Evolutionary conservation across 2,329 filamentous ascomycete genomes (phyloP).

Genomic region (Aureobasidium sp.): DNA sequence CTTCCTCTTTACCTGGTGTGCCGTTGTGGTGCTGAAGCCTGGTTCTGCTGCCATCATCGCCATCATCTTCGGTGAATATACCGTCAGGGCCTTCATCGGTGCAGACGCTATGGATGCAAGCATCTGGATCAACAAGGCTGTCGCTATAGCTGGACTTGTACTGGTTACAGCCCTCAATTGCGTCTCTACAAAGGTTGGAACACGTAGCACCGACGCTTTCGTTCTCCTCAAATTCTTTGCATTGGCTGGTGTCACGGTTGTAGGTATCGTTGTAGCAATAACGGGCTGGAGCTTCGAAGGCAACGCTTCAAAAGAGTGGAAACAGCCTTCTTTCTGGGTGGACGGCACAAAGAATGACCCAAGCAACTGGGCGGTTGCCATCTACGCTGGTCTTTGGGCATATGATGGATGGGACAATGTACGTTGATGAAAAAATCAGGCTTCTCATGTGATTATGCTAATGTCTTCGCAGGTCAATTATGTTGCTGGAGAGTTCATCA

Average conservation of each 20-base stretch:
- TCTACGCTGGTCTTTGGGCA: slow-evolving; percentile 95
- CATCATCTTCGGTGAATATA: slow-evolving; percentile 96
- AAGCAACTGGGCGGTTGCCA: slow-evolving; percentile 82
- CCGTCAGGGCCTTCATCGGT: slow-evolving; percentile 80
- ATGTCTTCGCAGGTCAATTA: slow-evolving; percentile 68
- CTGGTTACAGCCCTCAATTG: slow-evolving; percentile 80
- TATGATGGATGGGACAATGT: slow-evolving; percentile 99
- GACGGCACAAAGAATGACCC: slow-evolving; percentile 70
- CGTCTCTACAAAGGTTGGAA: slow-evolving; percentile 80
- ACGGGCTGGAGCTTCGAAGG: slow-evolving; percentile 77
- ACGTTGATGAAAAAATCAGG: slow-evolving; percentile 29
- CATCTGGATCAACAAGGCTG: slow-evolving; percentile 82
- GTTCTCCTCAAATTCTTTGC: slow-evolving; percentile 97
- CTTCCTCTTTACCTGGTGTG: slow-evolving; percentile 95
- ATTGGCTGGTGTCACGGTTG: slow-evolving; percentile 75
- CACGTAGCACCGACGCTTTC: slow-evolving; percentile 79
- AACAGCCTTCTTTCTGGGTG: slow-evolving; percentile 71
- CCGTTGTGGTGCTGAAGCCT: slow-evolving; percentile 87
- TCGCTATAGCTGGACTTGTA: slow-evolving; percentile 68
- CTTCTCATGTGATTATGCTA: background rate
- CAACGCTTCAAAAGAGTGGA: slow-evolving; percentile 75
- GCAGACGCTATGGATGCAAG: slow-evolving; percentile 75
- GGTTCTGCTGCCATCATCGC: slow-evolving; percentile 89
- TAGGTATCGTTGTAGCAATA: slow-evolving; percentile 78
- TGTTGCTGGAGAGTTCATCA: slow-evolving; percentile 92